Evolutionary conservation across 2,329 filamentous ascomycete species (phyloP), one percentile per base, ranked within the genome.

Genomic region (Cladobotryum protrusum): DNA sequence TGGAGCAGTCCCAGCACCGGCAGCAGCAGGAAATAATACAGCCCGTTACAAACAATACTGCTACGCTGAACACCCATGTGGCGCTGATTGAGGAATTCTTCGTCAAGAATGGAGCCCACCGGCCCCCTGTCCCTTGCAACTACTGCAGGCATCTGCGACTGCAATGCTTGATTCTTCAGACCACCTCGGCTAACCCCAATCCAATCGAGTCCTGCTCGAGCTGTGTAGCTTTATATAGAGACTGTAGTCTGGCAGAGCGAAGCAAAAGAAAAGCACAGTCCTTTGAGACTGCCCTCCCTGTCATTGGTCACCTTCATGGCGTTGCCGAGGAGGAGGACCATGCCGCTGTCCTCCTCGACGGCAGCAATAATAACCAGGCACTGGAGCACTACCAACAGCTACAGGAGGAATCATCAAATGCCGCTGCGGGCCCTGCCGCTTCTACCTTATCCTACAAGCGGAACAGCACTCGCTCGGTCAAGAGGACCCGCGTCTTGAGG

Each of bases 301-400:
- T 76, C 9, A 67, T 76, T 19, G 73, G 73, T 2, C 71, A 73
- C 47, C 64, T 77, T 1, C 74, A 78, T 39, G 75, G 75, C 2
- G 66, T 77, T 4, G 67, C 64, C 15, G 75, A 77, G 62, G 56
- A 67, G 36, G 59, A 56, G 1, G 56, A 59, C 14, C 34, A 24
- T 32, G n/a, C 18, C 42, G 19, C 17, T 29, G 12, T 15, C 15
- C 14, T 37, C 12, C 14, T 37, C 12, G 45, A 49, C 5, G 52
- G 53, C 24, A 47, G 45, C 9, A 43, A 29, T 52, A 36, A 36
- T 40, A 17, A 39, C 43, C 42, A 45, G 18, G 39, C 41, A 39
- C 24, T 29, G 6, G 24, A 8, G 24, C 6, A 29, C 6, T 29
- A 29, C 24, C 24, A 8, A 2, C 24, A 29, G 6, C 24, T 8